A percentile compares a stretch with the other conserved stretches of the same genome.
phyloP scores from a whole-genome alignment of 352 stramenopile species.

The Halophytophthora polymorphica region DNA sequence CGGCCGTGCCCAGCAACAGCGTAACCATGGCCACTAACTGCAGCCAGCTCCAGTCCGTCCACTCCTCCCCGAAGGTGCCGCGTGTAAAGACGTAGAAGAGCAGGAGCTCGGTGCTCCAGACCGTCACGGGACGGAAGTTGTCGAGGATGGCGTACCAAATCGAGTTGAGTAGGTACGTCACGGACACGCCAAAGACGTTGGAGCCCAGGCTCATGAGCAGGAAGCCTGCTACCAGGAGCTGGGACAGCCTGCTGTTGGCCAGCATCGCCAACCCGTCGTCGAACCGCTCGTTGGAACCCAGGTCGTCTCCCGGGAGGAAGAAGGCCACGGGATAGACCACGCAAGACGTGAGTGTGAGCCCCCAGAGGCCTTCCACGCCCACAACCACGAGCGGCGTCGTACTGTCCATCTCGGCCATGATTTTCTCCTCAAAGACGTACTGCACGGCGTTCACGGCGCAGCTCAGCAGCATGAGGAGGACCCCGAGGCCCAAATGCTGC shows the following conservation, averaged over 20 bases:
- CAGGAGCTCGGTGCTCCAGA: slow-evolving; percentile 94
- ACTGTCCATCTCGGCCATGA: slow-evolving; percentile 93
- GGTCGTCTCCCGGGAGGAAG: slow-evolving; percentile 88
- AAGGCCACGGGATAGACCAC: slow-evolving; percentile 94
- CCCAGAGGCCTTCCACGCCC: slow-evolving; percentile 97
- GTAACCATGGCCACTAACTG: slow-evolving; percentile 93
- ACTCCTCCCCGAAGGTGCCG: slow-evolving; percentile 91
- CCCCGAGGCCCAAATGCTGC: slow-evolving; percentile 83
- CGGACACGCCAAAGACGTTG: slow-evolving; percentile 96
- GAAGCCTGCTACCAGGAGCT: slow-evolving; percentile 82
- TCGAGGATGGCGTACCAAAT: slow-evolving; percentile 98
- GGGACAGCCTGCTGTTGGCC: slow-evolving; percentile 54
- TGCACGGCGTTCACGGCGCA: slow-evolving; percentile 94
- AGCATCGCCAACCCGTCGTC: slow-evolving; percentile 81
- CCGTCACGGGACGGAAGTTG: slow-evolving; percentile 96
- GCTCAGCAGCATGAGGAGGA: slow-evolving; percentile 93
- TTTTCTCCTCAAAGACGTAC: slow-evolving; percentile 98
- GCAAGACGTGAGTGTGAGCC: slow-evolving; percentile 89
- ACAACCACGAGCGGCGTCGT: slow-evolving; percentile 92
- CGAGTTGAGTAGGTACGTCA: slow-evolving; percentile 95
- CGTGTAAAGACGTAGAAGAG: slow-evolving; percentile 95
- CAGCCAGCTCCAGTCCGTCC: slow-evolving; percentile 93
- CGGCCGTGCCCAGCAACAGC: slow-evolving; percentile 92
- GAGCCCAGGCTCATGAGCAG: slow-evolving; percentile 94
- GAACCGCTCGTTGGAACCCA: slow-evolving; percentile 93